Percentiles rank a stretch among this genome's conserved stretches.
These are phyloP conservation scores for Larix sibirica DNA, from an alignment of 83 land plant species.

Conservation along the genomic window DNA sequence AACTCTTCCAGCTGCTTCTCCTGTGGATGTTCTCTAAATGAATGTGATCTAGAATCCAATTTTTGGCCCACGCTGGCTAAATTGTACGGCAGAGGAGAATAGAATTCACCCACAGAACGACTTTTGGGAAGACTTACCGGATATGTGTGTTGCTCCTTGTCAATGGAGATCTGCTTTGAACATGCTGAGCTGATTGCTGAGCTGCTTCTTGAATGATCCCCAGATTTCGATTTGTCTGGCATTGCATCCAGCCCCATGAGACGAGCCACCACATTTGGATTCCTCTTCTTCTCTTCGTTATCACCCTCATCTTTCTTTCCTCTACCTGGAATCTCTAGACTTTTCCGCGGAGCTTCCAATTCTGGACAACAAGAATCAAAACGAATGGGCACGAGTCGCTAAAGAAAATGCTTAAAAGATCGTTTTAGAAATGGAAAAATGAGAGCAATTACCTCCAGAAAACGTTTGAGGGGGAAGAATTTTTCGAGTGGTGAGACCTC, in stretches of 20 bases:
- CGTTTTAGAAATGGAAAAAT: background rate
- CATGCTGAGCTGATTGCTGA: background rate
- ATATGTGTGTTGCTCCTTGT: background rate
- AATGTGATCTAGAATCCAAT: slow-evolving; percentile 4
- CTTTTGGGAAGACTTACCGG: background rate
- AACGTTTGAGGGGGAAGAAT: background rate
- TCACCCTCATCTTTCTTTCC: background rate
- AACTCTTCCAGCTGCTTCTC: slow-evolving; percentile 13
- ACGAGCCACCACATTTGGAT: slow-evolving; percentile 50
- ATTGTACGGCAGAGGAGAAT: background rate
- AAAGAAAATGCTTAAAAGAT: background rate
- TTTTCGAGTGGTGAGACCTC: slow-evolving; percentile 2
- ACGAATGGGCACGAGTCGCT: background rate
- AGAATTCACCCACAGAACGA: background rate
- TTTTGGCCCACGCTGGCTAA: background rate
- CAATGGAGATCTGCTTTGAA: background rate
- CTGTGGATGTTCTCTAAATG: slow-evolving; percentile 12
- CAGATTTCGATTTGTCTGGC: slow-evolving; percentile 14
- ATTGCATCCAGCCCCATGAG: slow-evolving; percentile 55
- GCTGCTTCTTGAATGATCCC: background rate
- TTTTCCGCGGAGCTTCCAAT: slow-evolving; percentile 52
- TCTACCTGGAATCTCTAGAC: slow-evolving; percentile 24
- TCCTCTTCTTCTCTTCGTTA: slow-evolving; percentile 20
- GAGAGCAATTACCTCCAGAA: background rate
- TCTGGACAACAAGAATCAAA: slow-evolving; percentile 22